These are phyloP conservation scores for Geotrichum australiense DNA, from an alignment of 1,139 yeast species.

Conservation along the genomic window DNA sequence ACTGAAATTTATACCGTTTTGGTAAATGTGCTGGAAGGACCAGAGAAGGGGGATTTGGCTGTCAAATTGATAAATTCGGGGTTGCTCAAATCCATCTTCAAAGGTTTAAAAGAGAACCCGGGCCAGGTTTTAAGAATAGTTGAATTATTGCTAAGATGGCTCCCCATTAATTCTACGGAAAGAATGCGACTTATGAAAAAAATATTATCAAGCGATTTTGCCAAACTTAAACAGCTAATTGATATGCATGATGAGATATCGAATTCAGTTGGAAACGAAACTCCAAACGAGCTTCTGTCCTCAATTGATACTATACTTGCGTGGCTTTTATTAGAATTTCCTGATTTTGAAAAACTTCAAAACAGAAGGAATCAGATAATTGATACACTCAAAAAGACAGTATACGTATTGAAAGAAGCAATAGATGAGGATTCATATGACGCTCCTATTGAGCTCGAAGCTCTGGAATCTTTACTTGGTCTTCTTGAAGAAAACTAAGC, in stretches of 20 bases:
- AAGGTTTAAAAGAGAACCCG: conserved; percentile 2
- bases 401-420: no score
- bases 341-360: conserved; percentile 18
- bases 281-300: conserved; percentile 21
- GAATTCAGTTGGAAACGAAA: conserved; percentile 15
- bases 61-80: conserved; percentile 26
- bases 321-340: conserved; percentile 30
- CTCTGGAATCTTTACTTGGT: no score
- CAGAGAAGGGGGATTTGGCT: conserved; percentile 21
- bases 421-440: no score
- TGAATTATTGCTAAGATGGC: conserved; percentile 27
- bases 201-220: conserved; percentile 25
- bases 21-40: conserved; percentile 24
- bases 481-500: no score
- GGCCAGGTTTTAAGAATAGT: conserved; percentile 24
- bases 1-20: conserved; percentile 26
- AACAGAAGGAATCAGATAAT: no score
- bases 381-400: conserved; percentile 4
- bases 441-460: no score
- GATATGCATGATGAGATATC: conserved; percentile 18
- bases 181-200: conserved; percentile 29
- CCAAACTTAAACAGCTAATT: conserved; percentile 20
- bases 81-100: conserved; percentile 25
- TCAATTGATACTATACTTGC: conserved; percentile 26
- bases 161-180: conserved; percentile 28